Conservation (phyloP, 371 early-diverging fungal species). For the Rhizopus arrhizus region DNA sequence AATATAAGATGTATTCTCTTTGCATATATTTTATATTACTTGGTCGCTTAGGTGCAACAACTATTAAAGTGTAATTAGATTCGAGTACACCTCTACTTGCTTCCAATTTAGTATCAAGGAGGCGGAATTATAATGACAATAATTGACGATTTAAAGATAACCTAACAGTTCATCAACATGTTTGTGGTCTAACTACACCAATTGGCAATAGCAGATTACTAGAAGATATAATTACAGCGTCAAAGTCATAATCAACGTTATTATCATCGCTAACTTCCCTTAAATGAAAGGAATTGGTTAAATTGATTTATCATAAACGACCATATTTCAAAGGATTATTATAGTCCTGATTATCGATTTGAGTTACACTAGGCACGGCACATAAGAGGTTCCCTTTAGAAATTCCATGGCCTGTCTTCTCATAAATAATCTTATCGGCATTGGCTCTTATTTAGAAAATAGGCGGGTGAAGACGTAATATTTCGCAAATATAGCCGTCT, state of each 20-base stretch:
- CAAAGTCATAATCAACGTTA: conserved; percentile 83
- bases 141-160: conserved; percentile 90
- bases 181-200: conserved; percentile 95
- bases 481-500: conserved; percentile 86
- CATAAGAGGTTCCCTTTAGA: conserved; percentile 89
- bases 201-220: conserved; percentile 91
- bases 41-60: conserved; percentile 82
- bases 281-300: conserved; percentile 45
- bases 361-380: conserved; percentile 83
- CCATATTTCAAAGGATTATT: conserved; percentile 77
- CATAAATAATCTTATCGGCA: conserved; percentile 64
- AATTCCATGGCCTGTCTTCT: conserved; percentile 78
- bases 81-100: conserved; percentile 75
- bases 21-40: conserved; percentile 67
- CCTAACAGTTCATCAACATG: conserved; percentile 98
- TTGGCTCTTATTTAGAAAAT: conserved; percentile 89
- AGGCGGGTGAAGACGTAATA: conserved; percentile 92
- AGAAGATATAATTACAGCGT: conserved; percentile 73
- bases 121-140: conserved; percentile 75
- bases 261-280: conserved; percentile 68
- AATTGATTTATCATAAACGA: conserved; percentile 78
- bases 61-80: conserved; percentile 87
- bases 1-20: conserved; percentile 44
- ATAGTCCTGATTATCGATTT: conserved; percentile 78
- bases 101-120: conserved; percentile 67